Percentiles rank a stretch among this genome's conserved stretches.
phyloP scores from a whole-genome alignment of 768 basidiomycete species.

The Lactifluus hygrophoroides region DNA sequence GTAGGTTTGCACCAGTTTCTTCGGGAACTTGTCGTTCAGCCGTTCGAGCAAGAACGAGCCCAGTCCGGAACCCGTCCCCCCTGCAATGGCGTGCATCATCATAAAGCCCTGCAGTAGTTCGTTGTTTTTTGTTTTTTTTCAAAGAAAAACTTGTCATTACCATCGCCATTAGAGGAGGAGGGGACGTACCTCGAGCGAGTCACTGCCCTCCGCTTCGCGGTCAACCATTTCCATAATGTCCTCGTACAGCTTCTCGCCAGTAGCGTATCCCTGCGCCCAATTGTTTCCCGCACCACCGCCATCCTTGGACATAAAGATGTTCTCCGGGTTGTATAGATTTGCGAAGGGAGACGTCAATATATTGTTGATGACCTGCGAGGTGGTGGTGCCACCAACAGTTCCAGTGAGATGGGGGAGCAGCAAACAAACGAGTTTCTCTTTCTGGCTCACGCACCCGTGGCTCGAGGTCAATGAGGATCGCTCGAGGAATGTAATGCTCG shows the following conservation, averaged over 20 bases:
- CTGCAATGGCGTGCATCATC: slow-evolving; percentile 97
- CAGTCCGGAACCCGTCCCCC: slow-evolving; percentile 95
- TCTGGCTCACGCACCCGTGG: slow-evolving; percentile 63
- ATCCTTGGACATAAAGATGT: slow-evolving; percentile 92
- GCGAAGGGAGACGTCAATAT: slow-evolving; percentile 85
- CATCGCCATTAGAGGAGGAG: not conserved
- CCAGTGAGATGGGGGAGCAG: not conserved
- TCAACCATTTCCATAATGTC: slow-evolving; percentile 99
- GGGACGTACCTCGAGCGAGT: slow-evolving; percentile 77
- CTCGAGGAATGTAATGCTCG: slow-evolving; percentile 96
- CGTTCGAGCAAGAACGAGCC: slow-evolving; percentile 98
- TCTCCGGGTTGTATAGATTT: slow-evolving; percentile 93
- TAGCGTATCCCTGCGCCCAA: slow-evolving; percentile 92
- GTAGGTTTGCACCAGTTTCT: slow-evolving; percentile 98
- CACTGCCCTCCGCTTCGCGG: slow-evolving; percentile 94
- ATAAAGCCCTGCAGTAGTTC: slow-evolving; percentile 98
- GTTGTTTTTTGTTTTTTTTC: too few relatives aligned
- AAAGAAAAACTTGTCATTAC: not conserved
- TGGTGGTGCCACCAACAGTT: too few relatives aligned
- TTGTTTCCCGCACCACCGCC: slow-evolving; percentile 99
- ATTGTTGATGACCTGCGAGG: slow-evolving; percentile 96
- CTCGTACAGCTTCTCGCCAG: slow-evolving; percentile 87
- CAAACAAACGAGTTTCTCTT: slow-evolving; percentile 8
- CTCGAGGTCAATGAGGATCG: slow-evolving; percentile 93
- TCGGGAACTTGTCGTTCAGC: slow-evolving; percentile 94